Evolutionary conservation across 1,284 basidiomycete genomes (phyloP), one percentile per base, ranked within the genome.

Genomic region (Erythrobasidium hasegawianum): DNA sequence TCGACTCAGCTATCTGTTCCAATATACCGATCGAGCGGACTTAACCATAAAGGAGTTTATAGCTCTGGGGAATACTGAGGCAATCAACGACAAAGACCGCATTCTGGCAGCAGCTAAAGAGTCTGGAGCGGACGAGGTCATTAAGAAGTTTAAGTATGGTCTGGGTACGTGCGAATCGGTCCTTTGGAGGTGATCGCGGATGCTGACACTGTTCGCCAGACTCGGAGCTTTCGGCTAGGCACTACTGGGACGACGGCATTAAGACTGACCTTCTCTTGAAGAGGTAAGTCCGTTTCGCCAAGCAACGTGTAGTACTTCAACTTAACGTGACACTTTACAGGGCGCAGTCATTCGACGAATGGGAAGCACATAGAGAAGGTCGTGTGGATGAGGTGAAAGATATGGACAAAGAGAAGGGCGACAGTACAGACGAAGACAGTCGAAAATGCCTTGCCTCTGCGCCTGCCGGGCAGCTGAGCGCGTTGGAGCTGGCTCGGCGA

Each of bases 131-230:
- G 56, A 49, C 29, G 56, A 58, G 27, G 24, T 57, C 3, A 53
- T 65, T 43, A 58, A 57, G 22, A 65, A 58, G 14, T 53, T 65
- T 45, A 20, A 14, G 14, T 20, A 52, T 29, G 62, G 43, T 18
- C 43, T 47, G 14, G 33, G 33, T 33, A 33, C 33, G 11, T 33
- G 5, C 33, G 5, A 33, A n/a, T n/a, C 33, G 33, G 33, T 4
- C 11, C 5, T 33, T 33, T 33, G 11, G 33, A 33, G 33, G 33
- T 5, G 11, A n/a, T n/a, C n/a, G n/a, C n/a, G n/a, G n/a, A n/a
- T n/a, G n/a, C n/a, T n/a, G n/a, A n/a, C 33, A 4, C 33, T 33
- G 33, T 33, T 33, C n/a, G n/a, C n/a, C 33, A 33, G 43, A 47
- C 14, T 24, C 16, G 4, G 43, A 47, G 43, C 43, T 47, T 14